These are phyloP conservation scores for Colletotrichum falcatum DNA, from an alignment of 2,329 filamentous ascomycete genomes.

Conservation along the genomic window DNA sequence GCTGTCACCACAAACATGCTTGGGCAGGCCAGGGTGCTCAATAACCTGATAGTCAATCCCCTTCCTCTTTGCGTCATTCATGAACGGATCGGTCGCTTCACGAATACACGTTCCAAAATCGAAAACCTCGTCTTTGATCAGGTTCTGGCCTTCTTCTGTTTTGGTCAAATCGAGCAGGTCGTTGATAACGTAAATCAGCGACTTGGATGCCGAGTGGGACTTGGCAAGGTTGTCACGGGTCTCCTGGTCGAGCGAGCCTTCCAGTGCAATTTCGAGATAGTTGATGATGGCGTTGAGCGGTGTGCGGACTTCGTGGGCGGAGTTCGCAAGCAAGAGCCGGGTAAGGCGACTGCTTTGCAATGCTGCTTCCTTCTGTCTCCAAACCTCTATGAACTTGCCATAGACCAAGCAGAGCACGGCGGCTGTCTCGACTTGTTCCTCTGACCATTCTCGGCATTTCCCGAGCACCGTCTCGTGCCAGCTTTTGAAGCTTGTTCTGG, in stretches of 20 bases:
- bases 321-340: slow-evolving; percentile 83
- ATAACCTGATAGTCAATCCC: slow-evolving; percentile 76
- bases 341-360: slow-evolving; percentile 86
- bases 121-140: slow-evolving; percentile 85
- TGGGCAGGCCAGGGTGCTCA: slow-evolving; percentile 76
- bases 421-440: slow-evolving; percentile 89
- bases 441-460: slow-evolving; percentile 88
- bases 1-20: slow-evolving; percentile 80
- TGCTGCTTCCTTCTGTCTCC: slow-evolving; percentile 89
- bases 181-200: slow-evolving; percentile 93
- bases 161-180: slow-evolving; percentile 91
- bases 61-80: slow-evolving; percentile 80
- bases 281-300: slow-evolving; percentile 95
- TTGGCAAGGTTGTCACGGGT: slow-evolving; percentile 86
- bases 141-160: slow-evolving; percentile 81
- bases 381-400: slow-evolving; percentile 90
- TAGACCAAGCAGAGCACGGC: slow-evolving; percentile 90
- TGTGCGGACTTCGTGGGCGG: slow-evolving; percentile 90
- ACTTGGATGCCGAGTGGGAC: slow-evolving; percentile 92
- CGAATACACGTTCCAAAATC: slow-evolving; percentile 76
- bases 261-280: slow-evolving; percentile 90
- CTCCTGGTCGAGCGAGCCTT: slow-evolving; percentile 82
- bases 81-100: slow-evolving; percentile 83
- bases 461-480: slow-evolving; percentile 87
- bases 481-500: slow-evolving; percentile 80